Conservation (phyloP, 2,329 filamentous ascomycete species). For the Lecanosticta acicola region DNA sequence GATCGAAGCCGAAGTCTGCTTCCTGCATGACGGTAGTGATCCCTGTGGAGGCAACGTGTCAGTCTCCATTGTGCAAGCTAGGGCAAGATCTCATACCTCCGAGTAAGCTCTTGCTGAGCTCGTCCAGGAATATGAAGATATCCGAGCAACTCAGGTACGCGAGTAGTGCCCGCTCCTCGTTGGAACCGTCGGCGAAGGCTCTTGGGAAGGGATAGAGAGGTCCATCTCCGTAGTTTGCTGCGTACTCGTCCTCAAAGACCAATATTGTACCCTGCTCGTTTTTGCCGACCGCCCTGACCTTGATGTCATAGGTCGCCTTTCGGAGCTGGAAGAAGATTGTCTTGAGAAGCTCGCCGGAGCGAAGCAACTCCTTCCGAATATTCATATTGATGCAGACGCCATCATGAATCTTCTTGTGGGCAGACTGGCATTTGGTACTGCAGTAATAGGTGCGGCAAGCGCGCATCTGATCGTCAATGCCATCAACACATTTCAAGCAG, state of each 20-base stretch:
- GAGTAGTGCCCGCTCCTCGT: slow-evolving; percentile 8
- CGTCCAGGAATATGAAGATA: slow-evolving; percentile 2
- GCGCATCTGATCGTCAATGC: background rate
- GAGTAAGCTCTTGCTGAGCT: slow-evolving; percentile 9
- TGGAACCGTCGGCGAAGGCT: background rate
- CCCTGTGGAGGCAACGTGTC: background rate
- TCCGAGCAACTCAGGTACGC: slow-evolving; percentile 8
- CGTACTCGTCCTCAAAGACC: slow-evolving; percentile 2
- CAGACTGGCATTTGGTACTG: slow-evolving; percentile 5
- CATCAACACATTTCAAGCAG: slow-evolving; percentile 8
- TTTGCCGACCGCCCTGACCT: slow-evolving; percentile 4
- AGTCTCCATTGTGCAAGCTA: background rate
- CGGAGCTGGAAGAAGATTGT: slow-evolving; percentile 11
- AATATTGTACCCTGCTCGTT: background rate
- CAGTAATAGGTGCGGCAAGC: slow-evolving; percentile 3
- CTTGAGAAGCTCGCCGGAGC: slow-evolving; percentile 18
- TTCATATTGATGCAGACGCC: slow-evolving; percentile 4
- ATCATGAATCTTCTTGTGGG: background rate
- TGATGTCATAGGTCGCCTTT: slow-evolving; percentile 9
- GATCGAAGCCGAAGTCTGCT: background rate
- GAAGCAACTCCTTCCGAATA: slow-evolving; percentile 13
- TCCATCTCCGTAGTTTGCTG: background rate
- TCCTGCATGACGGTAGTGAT: slow-evolving; percentile 3
- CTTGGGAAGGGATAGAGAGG: slow-evolving; percentile 7
- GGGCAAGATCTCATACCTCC: background rate